Percentiles rank a stretch among this genome's conserved stretches.
Conservation (phyloP, 1,139 yeast genomes). For the Geotrichum fermentans region DNA sequence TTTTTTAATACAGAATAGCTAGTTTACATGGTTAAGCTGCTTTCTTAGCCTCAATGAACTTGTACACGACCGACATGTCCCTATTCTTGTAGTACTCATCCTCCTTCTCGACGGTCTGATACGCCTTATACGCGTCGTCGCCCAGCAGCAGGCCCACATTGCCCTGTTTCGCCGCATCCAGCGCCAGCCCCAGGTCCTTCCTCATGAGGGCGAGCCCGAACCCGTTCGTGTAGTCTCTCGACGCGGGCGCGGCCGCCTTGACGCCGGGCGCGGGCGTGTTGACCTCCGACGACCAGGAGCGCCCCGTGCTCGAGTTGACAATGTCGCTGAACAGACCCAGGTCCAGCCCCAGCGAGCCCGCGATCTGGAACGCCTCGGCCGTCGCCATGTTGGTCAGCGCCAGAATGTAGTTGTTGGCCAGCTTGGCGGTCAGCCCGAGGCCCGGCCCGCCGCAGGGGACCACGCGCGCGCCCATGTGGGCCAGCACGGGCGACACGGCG, state of each 20-base stretch:
- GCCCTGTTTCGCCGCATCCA: slow-evolving; percentile 43
- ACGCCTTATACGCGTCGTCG: slow-evolving; percentile 31
- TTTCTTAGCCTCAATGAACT: slow-evolving; percentile 25
- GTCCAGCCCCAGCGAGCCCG: slow-evolving; percentile 51
- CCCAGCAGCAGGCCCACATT: slow-evolving; percentile 31
- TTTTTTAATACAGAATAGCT: background rate
- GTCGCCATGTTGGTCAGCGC: slow-evolving; percentile 58
- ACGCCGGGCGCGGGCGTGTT: slow-evolving; percentile 57
- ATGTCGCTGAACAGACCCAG: slow-evolving; percentile 48
- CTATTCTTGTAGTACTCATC: slow-evolving; percentile 26
- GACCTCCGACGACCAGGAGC: slow-evolving; percentile 57
- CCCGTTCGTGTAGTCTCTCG: slow-evolving; percentile 49
- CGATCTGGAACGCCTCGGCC: slow-evolving; percentile 57
- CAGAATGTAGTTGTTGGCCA: slow-evolving; percentile 54
- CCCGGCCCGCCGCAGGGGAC: slow-evolving; percentile 57
- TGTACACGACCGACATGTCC: slow-evolving; percentile 37
- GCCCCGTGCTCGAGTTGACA: slow-evolving; percentile 56
- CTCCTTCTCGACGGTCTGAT: slow-evolving; percentile 31
- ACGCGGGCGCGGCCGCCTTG: slow-evolving; percentile 46
- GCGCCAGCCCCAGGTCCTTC: slow-evolving; percentile 55
- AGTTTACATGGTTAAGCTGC: background rate
- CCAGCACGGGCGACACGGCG: slow-evolving; percentile 38
- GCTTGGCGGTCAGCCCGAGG: slow-evolving; percentile 55
- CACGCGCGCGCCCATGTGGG: slow-evolving; percentile 50
- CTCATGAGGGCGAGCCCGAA: slow-evolving; percentile 53